These are phyloP conservation scores for Linnemannia elongata DNA, from an alignment of 192 early-diverging fungal species.

Conservation along the genomic window DNA sequence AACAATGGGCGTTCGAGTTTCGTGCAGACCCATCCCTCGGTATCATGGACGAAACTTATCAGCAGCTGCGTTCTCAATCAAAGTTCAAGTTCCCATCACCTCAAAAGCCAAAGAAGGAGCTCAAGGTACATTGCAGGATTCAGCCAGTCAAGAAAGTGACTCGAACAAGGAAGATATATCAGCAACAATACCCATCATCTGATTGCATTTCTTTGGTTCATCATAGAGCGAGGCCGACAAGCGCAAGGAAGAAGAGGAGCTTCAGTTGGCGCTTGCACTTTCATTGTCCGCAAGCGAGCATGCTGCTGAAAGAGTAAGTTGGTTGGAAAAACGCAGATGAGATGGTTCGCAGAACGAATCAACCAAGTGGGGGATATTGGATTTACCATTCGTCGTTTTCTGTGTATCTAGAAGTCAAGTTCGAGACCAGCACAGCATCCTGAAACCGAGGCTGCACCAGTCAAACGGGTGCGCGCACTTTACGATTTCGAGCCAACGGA, in stretches of 20 bases:
- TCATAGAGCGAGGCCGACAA: conserved; percentile 77
- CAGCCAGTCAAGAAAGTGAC: neutral
- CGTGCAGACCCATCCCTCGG: conserved; percentile 82
- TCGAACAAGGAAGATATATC: neutral
- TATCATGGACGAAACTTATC: conserved; percentile 83
- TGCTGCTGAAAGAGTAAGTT: conserved; percentile 35
- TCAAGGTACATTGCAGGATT: conserved; percentile 33
- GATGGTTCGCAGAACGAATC: too few relatives aligned
- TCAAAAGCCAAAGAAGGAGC: conserved; percentile 85
- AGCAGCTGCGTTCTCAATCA: conserved; percentile 68
- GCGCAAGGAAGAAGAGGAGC: conserved; percentile 95
- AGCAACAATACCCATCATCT: neutral
- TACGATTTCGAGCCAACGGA: conserved; percentile 96
- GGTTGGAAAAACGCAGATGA: neutral
- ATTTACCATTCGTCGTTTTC: neutral
- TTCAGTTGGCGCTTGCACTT: conserved; percentile 92
- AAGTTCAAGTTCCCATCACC: conserved; percentile 79
- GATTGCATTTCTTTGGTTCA: neutral
- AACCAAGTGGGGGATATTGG: neutral
- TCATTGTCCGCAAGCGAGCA: conserved; percentile 81
- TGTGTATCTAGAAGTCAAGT: conserved; percentile 25
- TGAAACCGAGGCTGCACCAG: conserved; percentile 52
- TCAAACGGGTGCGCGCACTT: conserved; percentile 89
- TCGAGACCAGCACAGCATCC: conserved; percentile 37
- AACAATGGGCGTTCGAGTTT: conserved; percentile 92